These are phyloP conservation scores for Plantago coronopus DNA, from an alignment of 305 asterid species.

Conservation along the genomic window DNA sequence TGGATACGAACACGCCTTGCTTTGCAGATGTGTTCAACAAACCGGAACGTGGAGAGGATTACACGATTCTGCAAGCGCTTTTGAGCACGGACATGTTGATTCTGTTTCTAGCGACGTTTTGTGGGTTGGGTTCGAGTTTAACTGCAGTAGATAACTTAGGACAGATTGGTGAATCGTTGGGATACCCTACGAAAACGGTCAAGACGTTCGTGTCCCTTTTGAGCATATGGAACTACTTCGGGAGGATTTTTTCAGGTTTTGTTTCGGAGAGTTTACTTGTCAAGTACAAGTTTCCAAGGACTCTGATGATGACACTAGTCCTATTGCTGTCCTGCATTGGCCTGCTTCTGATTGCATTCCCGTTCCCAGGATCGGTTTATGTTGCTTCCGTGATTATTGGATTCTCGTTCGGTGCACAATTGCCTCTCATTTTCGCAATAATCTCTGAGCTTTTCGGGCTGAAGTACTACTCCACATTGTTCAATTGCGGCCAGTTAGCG, in stretches of 20 bases:
- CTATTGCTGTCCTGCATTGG: slow-evolving; percentile 26
- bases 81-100: slow-evolving; percentile 24
- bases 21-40: slow-evolving; percentile 11
- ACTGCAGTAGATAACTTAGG: slow-evolving; percentile 29
- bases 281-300: slow-evolving; percentile 24
- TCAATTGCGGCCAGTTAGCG: slow-evolving; percentile 23
- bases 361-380: slow-evolving; percentile 22
- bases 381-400: slow-evolving; percentile 27
- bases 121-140: slow-evolving; percentile 25
- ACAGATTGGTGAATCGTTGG: slow-evolving; percentile 24
- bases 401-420: slow-evolving; percentile 24
- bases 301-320: slow-evolving; percentile 23
- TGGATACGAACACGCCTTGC: background rate
- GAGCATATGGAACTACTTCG: slow-evolving; percentile 29
- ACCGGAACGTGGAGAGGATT: slow-evolving; percentile 31
- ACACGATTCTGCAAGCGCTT: slow-evolving; percentile 24
- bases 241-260: slow-evolving; percentile 24
- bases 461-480: slow-evolving; percentile 24
- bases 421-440: slow-evolving; percentile 25
- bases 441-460: slow-evolving; percentile 26
- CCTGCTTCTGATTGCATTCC: slow-evolving; percentile 23
- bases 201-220: slow-evolving; percentile 22
- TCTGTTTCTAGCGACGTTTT: slow-evolving; percentile 21
- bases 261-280: slow-evolving; percentile 18
- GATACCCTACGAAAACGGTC: slow-evolving; percentile 22